These are phyloP conservation scores for Macrolepiota fuliginosa DNA, from an alignment of 768 basidiomycete species.

Conservation along the genomic window DNA sequence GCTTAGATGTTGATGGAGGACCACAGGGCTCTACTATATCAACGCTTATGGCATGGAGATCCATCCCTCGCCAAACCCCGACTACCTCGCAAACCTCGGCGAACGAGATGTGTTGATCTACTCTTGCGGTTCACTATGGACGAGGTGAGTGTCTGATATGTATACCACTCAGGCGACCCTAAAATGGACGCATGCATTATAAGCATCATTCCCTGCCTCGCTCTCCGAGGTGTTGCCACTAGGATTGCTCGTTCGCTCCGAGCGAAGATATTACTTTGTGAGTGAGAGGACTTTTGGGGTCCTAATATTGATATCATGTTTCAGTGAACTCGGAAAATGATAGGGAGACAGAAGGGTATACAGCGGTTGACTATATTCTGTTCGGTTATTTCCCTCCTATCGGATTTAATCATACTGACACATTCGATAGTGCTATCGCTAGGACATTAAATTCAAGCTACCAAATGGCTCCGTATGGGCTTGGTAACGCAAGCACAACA, in stretches of 20 bases:
- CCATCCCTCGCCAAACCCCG: conserved; percentile 84
- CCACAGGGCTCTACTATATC: conserved; percentile 77
- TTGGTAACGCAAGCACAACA: conserved; percentile 56
- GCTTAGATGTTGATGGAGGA: background rate
- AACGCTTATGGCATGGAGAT: conserved; percentile 91
- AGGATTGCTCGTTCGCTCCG: conserved; percentile 78
- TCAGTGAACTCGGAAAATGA: conserved; percentile 88
- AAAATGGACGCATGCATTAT: background rate
- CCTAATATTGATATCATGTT: conserved; percentile 1
- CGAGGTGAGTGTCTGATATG: conserved; percentile 50
- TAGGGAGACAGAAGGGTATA: conserved; percentile 85
- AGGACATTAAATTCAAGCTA: conserved; percentile 67
- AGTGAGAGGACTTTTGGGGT: conserved; percentile 24
- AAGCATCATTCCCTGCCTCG: conserved; percentile 90
- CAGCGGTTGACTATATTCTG: conserved; percentile 81
- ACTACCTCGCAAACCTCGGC: conserved; percentile 63
- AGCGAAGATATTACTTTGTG: conserved; percentile 84
- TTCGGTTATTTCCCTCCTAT: conserved; percentile 26
- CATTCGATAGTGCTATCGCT: conserved; percentile 53
- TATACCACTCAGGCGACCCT: background rate
- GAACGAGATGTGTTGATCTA: conserved; percentile 75
- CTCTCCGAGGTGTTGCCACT: conserved; percentile 74
- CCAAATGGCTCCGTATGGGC: conserved; percentile 48
- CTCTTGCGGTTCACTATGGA: conserved; percentile 94
- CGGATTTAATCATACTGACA: background rate